A percentile compares a stretch with the other conserved stretches of the same genome.
Conservation (phyloP, 1,284 basidiomycete species). For the Ustilago xerochloae region DNA sequence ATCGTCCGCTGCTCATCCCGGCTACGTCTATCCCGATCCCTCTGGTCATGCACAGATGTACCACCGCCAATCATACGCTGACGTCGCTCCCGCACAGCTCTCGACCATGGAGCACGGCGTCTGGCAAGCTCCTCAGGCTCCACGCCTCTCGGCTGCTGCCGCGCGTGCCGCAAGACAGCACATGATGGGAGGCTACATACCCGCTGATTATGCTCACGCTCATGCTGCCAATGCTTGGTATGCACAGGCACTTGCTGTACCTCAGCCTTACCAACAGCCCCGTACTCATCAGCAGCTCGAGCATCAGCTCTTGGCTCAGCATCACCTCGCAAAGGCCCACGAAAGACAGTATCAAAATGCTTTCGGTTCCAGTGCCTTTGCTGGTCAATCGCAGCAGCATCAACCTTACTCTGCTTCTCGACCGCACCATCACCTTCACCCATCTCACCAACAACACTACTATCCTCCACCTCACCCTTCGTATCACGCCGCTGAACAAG, state of each 20-base stretch:
- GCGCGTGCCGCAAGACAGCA: conserved; percentile 35
- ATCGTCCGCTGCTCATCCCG: conserved; percentile 1
- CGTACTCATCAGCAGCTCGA: conserved; percentile 54
- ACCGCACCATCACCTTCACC: conserved; percentile 14
- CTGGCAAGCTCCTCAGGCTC: conserved; percentile 52
- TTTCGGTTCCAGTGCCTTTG: conserved; percentile 2
- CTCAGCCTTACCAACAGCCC: conserved; percentile 30
- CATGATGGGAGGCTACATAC: conserved; percentile 17
- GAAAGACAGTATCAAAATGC: conserved; percentile 26
- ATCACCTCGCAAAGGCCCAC: conserved; percentile 52
- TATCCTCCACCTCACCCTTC: too few species aligned
- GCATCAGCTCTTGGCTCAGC: conserved; percentile 53
- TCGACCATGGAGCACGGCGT: conserved; percentile 18
- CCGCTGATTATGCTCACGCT: conserved; percentile 17
- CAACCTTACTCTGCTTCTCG: conserved; percentile 13
- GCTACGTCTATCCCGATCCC: conserved; percentile 22
- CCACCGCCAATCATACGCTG: conserved; percentile 21
- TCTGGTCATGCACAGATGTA: conserved; percentile 16
- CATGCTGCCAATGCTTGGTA: conserved; percentile 31
- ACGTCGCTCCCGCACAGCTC: conserved; percentile 1
- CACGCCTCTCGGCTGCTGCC: conserved; percentile 41
- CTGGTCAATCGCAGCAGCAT: conserved; percentile 6
- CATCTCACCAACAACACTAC: conserved; percentile 14
- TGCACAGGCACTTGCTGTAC: conserved; percentile 13
- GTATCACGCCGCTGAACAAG: conserved; percentile 2